Conservation (phyloP, 1,139 yeast genomes). For the Nakaseomyces uthaithaninus region DNA sequence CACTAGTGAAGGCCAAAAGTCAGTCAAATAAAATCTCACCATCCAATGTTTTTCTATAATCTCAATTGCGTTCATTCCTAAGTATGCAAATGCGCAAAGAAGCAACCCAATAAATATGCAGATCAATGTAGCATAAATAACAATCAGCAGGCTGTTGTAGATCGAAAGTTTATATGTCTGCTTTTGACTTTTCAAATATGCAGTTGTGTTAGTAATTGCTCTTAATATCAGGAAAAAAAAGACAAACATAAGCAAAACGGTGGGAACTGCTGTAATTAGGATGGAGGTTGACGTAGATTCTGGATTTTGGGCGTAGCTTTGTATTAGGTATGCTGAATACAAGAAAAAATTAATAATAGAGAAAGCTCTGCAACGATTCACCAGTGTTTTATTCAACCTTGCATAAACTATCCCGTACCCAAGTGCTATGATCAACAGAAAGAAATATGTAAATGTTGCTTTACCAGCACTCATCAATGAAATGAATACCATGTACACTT, state of each 20-base stretch:
- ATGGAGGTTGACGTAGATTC: constrained; percentile 35
- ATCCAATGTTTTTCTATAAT: constrained; percentile 85
- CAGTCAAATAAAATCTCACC: constrained; percentile 72
- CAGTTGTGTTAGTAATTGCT: constrained; percentile 64
- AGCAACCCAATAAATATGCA: constrained; percentile 55
- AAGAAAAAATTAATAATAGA: constrained; percentile 65
- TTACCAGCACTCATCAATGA: constrained; percentile 72
- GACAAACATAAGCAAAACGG: constrained; percentile 55
- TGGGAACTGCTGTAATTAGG: constrained; percentile 50
- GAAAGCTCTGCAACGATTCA: constrained; percentile 69
- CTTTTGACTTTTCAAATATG: constrained; percentile 65
- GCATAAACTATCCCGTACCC: constrained; percentile 91
- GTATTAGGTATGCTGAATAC: constrained; percentile 55
- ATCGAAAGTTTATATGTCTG: constrained; percentile 80
- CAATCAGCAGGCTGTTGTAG: constrained; percentile 67
- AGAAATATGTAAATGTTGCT: constrained; percentile 75
- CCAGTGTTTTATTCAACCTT: constrained; percentile 59
- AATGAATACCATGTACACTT: constrained; percentile 63
- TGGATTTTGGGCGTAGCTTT: constrained; percentile 50
- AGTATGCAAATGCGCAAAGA: constrained; percentile 56
- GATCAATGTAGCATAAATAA: constrained; percentile 57
- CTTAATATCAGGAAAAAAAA: constrained; percentile 68
- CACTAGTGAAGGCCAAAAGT: constrained; percentile 87
- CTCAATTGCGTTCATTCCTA: constrained; percentile 68
- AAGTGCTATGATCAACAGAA: constrained; percentile 69